Evolutionary conservation across 257 asterid species (phyloP).

Genomic region (Rhazya stricta): DNA sequence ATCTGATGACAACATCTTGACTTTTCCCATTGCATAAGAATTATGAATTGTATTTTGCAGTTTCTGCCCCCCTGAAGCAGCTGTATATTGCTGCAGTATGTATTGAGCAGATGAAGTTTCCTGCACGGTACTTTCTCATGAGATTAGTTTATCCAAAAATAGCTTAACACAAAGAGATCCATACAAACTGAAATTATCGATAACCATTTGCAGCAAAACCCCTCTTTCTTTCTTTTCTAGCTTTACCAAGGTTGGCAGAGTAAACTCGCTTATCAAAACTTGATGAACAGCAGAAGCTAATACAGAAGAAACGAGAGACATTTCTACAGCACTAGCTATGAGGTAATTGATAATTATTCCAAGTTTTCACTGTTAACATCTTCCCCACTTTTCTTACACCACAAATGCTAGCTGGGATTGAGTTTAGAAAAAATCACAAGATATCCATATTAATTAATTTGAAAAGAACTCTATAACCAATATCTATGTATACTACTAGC

Average conservation of each 20-base stretch:
- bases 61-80: constrained; percentile 79
- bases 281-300: neutral
- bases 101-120: constrained; percentile 81
- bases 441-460: neutral
- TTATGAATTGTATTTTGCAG: constrained; percentile 57
- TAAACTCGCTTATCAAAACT: neutral
- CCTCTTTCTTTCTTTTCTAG: neutral
- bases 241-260: neutral
- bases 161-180: neutral
- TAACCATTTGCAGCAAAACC: neutral
- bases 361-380: neutral
- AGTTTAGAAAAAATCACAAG: neutral
- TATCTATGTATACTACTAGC: neutral
- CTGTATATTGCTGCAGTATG: constrained; percentile 72
- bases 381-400: neutral
- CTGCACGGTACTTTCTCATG: constrained; percentile 27
- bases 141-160: neutral
- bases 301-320: neutral
- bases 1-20: constrained; percentile 69
- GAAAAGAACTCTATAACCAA: neutral
- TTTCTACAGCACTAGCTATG: neutral
- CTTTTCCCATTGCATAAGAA: constrained; percentile 79
- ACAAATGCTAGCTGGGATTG: neutral
- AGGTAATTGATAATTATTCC: neutral
- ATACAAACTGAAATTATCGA: neutral